phyloP scores from a whole-genome alignment of 2,329 filamentous ascomycete species.

The Colletotrichum zoysiae region DNA sequence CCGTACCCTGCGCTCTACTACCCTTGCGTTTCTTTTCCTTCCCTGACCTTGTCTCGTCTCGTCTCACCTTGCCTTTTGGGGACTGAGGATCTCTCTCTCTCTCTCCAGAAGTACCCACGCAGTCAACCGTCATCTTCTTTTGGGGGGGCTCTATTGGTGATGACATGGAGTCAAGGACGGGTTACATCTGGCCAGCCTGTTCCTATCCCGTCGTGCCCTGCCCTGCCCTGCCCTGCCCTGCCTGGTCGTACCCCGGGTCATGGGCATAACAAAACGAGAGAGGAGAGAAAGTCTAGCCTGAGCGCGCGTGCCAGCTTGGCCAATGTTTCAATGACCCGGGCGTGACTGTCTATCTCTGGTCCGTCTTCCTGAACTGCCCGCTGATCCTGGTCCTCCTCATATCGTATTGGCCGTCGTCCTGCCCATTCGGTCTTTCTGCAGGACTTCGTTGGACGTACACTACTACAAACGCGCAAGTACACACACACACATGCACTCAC shows the following conservation, averaged over 20 bases:
- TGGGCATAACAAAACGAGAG: background rate
- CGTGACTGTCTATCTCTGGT: too few relatives aligned
- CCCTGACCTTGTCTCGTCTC: background rate
- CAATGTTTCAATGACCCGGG: background rate
- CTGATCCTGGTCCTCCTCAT: background rate
- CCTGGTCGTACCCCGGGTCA: slow-evolving; percentile 11
- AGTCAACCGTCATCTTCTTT: slow-evolving; percentile 7
- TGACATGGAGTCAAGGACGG: slow-evolving; percentile 22
- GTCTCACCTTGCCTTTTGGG: slow-evolving; percentile 8
- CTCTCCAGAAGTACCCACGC: slow-evolving; percentile 12
- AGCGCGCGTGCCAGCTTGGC: background rate
- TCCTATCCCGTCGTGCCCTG: slow-evolving; percentile 22
- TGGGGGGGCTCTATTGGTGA: background rate
- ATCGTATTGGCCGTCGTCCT: background rate
- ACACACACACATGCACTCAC: background rate
- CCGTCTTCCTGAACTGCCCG: background rate
- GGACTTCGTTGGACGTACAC: background rate
- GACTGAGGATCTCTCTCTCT: background rate
- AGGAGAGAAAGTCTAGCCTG: too few relatives aligned
- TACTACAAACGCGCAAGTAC: background rate
- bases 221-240: background rate
- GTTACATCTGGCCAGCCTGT: slow-evolving; percentile 35
- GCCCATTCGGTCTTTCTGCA: background rate
- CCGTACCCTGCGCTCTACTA: background rate
- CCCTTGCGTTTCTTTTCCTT: background rate